Evolutionary conservation across 73 alveolate genomes (phyloP).

Genomic region (Paramecium pentaurelia): DNA sequence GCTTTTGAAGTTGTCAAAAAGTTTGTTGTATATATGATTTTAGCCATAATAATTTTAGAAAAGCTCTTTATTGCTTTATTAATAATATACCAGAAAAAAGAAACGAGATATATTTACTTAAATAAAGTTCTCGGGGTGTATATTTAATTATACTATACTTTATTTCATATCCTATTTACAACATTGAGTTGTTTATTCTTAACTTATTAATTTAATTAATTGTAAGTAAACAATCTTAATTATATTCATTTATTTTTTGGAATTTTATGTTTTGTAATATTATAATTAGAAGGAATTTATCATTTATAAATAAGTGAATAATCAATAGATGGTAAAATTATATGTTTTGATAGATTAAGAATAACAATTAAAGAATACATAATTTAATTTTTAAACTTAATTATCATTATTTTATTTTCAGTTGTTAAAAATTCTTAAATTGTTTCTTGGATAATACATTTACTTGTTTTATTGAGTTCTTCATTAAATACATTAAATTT

Average conservation of each 20-base stretch:
- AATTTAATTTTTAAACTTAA: neutral
- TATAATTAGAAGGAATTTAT: neutral
- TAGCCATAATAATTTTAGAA: neutral
- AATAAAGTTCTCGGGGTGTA: neutral
- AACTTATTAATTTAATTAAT: neutral
- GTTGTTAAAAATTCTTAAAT: neutral
- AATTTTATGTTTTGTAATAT: neutral
- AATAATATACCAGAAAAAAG: neutral
- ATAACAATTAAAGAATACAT: neutral
- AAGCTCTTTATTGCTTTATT: neutral
- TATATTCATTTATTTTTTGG: neutral
- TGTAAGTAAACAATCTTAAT: neutral
- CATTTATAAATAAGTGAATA: neutral
- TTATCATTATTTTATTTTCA: neutral
- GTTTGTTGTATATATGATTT: neutral
- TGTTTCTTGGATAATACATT: neutral
- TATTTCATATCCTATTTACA: neutral
- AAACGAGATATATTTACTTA: neutral
- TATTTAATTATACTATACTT: neutral
- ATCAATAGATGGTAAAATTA: neutral
- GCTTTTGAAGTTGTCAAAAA: neutral
- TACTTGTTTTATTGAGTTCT: neutral
- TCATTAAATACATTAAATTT: neutral
- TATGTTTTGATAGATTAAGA: neutral
- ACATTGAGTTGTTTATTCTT: neutral